phyloP scores from a whole-genome alignment of 345 rosid genomes.

The Hypericum androsaemum region DNA sequence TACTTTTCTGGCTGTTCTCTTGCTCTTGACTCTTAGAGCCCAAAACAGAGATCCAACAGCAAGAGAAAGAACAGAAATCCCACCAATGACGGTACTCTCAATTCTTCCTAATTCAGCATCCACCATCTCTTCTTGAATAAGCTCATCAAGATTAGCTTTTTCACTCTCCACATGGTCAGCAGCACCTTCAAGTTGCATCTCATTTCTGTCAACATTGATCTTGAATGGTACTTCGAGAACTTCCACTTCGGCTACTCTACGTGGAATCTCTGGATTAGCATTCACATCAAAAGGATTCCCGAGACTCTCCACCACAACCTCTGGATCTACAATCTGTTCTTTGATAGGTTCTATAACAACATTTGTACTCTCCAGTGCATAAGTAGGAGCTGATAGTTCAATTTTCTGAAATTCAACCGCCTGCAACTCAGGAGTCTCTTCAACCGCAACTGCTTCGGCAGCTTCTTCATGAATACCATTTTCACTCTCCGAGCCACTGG shows the following conservation, averaged over 20 bases:
- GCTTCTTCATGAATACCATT: no score
- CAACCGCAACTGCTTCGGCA: conserved; percentile 5
- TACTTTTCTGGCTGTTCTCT: conserved; percentile 1
- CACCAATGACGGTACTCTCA: not conserved
- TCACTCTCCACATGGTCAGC: conserved; percentile 6
- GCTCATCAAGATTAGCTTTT: conserved; percentile 6
- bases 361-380: no score
- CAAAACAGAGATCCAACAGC: conserved; percentile 14
- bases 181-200: not conserved
- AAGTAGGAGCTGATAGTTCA: no score
- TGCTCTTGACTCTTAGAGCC: conserved; percentile 11
- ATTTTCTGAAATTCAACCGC: not conserved
- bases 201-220: conserved; percentile 2
- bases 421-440: conserved; percentile 7
- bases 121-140: conserved; percentile 10
- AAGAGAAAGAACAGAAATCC: conserved; percentile 5
- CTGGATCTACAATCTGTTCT: no score
- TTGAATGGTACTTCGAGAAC: conserved; percentile 3
- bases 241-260: not conserved
- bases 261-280: no score
- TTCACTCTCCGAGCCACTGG: no score
- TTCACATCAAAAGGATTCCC: no score
- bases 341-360: no score
- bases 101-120: not conserved
- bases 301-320: no score